Base-by-base conservation (phyloP, 2,329 filamentous ascomycete genomes). In the Cercospora brassicicola region DNA sequence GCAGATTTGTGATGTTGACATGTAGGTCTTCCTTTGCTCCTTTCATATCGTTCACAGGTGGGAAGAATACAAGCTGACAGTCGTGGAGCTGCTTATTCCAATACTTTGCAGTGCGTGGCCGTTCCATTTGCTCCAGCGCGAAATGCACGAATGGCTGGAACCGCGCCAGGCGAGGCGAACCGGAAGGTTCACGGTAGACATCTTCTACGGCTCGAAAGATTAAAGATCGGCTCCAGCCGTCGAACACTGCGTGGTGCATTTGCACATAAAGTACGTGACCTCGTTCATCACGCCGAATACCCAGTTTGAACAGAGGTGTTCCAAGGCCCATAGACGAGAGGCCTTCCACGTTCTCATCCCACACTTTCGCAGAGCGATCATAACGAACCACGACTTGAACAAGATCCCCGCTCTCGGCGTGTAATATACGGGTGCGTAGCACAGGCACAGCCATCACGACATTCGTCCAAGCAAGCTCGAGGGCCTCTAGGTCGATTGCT, bases 401-500 rank as follows among this genome's bases (percentile, higher is more conserved):
- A 30, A 65, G 53, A 8, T 28, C 55, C 4, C 51, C 62, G 20
- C 36, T 39, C 13, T 13, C 31, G 13, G 53, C 11, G 7, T 45
- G 53, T 15, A 60, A n/a, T n/a, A 65, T 57, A 15, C 39, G 62
- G 15, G 13, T 59, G 23, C 62, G 51, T 33, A 65, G 30, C 33
- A 59, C 30, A 15, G 62, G 13, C 18, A 20, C 39, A 13, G 31
- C 23, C 4, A 6, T 23, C 5, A 65, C n/a, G 11, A 59, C 20
- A 9, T 23, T 30, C 18, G 18, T 7, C 62, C 62, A 65, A 56
- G 62, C 55, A 30, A 18, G 3, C 15, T 30, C 11, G 31, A 65
- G 28, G 8, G 15, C 18, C 15, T 31, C 87, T 20, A 51, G n/a
- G n/a, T 65, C 62, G 15, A 45, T 28, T 6, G 31, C 30, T 6